These are phyloP conservation scores for Drosera capensis DNA, from an alignment of 148 eudicot genomes.

Conservation along the genomic window DNA sequence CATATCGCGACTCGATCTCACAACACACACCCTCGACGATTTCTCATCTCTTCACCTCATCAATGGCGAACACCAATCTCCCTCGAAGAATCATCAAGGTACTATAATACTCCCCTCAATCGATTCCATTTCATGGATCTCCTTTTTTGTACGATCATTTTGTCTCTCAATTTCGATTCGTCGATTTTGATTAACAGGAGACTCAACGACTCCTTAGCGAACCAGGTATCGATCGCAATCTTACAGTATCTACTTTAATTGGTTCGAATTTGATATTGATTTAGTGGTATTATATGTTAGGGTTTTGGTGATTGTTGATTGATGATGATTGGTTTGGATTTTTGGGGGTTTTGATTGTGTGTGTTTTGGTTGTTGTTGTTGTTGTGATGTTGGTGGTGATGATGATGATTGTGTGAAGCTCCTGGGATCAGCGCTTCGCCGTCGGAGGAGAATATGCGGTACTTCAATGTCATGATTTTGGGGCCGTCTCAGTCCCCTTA, in stretches of 20 bases:
- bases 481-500: slow-evolving; percentile 12
- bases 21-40: too few species aligned
- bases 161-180: background rate
- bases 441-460: slow-evolving; percentile 11
- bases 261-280: background rate
- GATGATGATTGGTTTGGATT: background rate
- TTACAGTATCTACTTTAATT: background rate
- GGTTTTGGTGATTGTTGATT: background rate
- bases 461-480: slow-evolving; percentile 9
- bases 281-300: background rate
- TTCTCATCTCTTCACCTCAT: background rate
- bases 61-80: slow-evolving; percentile 12
- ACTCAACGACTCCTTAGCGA: slow-evolving; percentile 9
- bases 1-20: too few species aligned
- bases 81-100: slow-evolving; percentile 12
- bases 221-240: slow-evolving; percentile 4
- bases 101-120: background rate
- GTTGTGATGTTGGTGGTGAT: background rate
- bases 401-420: background rate
- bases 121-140: background rate
- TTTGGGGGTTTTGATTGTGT: background rate
- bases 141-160: background rate
- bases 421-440: slow-evolving; percentile 13
- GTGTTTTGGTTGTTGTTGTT: background rate
- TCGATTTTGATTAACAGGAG: slow-evolving; percentile 7